Evolutionary conservation across 2,329 filamentous ascomycete species (phyloP).

Genomic region (Cadophora luteo-olivacea): DNA sequence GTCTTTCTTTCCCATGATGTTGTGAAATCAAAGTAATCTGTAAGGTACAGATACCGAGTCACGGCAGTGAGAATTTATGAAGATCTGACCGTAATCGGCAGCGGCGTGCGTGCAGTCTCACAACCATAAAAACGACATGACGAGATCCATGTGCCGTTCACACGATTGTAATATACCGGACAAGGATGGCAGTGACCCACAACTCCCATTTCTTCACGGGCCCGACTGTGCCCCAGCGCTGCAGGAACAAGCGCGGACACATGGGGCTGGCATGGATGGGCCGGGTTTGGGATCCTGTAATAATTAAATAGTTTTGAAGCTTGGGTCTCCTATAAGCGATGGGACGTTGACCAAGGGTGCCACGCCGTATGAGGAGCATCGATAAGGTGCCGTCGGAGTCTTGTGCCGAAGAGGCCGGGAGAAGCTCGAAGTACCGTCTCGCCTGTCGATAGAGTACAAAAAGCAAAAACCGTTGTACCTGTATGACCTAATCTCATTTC

Average conservation of each 20-base stretch:
- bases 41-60: background rate
- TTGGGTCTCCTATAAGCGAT: background rate
- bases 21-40: background rate
- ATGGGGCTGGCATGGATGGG: constrained; percentile 8
- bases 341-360: constrained; percentile 21
- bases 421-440: constrained; percentile 26
- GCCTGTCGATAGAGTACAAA: constrained; percentile 5
- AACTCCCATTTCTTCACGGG: constrained; percentile 24
- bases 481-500: constrained; percentile 6
- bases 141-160: constrained; percentile 34
- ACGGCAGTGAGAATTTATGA: background rate
- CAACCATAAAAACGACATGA: constrained; percentile 11
- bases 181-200: constrained; percentile 25
- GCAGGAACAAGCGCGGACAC: constrained; percentile 42
- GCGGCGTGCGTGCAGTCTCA: background rate
- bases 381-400: constrained; percentile 33
- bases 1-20: background rate
- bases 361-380: constrained; percentile 20
- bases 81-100: constrained; percentile 2
- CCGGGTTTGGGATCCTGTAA: background rate
- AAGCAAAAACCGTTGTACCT: constrained; percentile 20
- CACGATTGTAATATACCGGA: constrained; percentile 34
- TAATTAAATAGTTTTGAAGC: constrained; percentile 4
- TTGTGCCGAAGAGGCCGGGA: constrained; percentile 32
- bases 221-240: constrained; percentile 39